These are phyloP conservation scores for Aleurites moluccanus DNA, from an alignment of 441 rosid species.

Conservation along the genomic window DNA sequence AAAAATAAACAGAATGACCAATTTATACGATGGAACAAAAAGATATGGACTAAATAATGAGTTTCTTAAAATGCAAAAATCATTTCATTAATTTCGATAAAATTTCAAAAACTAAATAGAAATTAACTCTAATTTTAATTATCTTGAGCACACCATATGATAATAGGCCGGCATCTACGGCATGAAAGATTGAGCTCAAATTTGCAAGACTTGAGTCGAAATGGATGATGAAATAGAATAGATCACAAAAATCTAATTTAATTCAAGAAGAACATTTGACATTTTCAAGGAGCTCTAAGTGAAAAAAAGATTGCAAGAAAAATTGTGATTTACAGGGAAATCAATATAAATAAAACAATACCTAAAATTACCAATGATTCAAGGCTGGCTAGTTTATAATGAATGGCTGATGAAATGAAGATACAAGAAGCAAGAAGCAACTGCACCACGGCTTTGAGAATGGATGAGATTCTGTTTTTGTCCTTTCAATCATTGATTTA, in stretches of 20 bases:
- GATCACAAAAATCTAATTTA: neutral
- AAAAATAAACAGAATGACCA: no score
- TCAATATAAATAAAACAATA: neutral
- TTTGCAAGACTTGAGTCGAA: neutral
- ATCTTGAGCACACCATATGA: no score
- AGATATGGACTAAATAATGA: no score
- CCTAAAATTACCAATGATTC: neutral
- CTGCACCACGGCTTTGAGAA: neutral
- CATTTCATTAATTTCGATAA: no score
- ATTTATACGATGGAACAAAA: no score
- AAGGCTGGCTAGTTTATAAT: neutral
- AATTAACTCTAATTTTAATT: no score
- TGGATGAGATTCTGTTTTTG: neutral
- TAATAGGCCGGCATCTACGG: no score
- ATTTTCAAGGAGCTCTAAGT: neutral
- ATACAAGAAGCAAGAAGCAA: slow-evolving; percentile 6
- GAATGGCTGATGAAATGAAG: neutral
- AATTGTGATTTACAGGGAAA: neutral
- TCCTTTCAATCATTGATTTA: slow-evolving; percentile 26
- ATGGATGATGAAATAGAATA: neutral
- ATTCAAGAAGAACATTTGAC: neutral
- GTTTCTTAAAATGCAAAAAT: no score
- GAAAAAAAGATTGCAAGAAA: neutral
- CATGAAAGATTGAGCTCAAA: neutral
- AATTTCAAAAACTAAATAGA: no score